Evolutionary conservation across 148 eudicot genomes (phyloP).

Genomic region (Rhododendron molle): DNA sequence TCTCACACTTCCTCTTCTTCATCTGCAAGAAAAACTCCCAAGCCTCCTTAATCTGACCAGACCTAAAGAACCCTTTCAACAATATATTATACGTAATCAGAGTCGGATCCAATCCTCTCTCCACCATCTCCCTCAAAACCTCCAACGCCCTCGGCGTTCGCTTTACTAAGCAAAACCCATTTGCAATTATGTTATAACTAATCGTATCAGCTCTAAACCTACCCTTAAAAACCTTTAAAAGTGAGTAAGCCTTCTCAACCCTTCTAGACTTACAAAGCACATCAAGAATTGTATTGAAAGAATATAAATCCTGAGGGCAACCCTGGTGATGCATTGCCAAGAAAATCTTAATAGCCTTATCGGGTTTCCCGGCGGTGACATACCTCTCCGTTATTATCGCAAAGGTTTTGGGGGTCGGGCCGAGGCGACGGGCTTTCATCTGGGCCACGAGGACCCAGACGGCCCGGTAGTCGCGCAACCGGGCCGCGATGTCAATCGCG

Average conservation of each 20-base stretch:
- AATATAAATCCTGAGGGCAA: conserved; percentile 51
- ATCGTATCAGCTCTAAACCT: conserved; percentile 66
- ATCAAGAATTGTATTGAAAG: conserved; percentile 68
- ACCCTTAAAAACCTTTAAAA: conserved; percentile 45
- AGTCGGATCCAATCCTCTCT: conserved; percentile 58
- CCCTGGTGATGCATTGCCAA: conserved; percentile 65
- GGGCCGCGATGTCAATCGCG: conserved; percentile 72
- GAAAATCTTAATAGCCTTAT: conserved; percentile 67
- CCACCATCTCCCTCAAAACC: conserved; percentile 88
- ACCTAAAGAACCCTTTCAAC: conserved; percentile 71
- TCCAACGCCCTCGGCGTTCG: conserved; percentile 63
- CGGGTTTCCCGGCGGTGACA: conserved; percentile 69
- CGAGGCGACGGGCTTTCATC: conserved; percentile 46
- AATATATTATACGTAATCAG: conserved; percentile 64
- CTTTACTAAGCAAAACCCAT: conserved; percentile 85
- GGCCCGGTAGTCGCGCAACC: conserved; percentile 48
- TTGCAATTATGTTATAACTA: conserved; percentile 76
- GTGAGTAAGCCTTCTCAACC: conserved; percentile 63
- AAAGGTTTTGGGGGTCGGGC: conserved; percentile 70
- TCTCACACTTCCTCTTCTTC: conserved; percentile 61
- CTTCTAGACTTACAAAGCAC: conserved; percentile 70
- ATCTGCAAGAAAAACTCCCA: conserved; percentile 88
- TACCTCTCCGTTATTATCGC: conserved; percentile 73
- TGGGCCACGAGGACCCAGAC: conserved; percentile 45
- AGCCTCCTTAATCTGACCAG: conserved; percentile 59